Base-by-base conservation (phyloP, 2,329 filamentous ascomycete species). In the Leptographium galeiforme region DNA sequence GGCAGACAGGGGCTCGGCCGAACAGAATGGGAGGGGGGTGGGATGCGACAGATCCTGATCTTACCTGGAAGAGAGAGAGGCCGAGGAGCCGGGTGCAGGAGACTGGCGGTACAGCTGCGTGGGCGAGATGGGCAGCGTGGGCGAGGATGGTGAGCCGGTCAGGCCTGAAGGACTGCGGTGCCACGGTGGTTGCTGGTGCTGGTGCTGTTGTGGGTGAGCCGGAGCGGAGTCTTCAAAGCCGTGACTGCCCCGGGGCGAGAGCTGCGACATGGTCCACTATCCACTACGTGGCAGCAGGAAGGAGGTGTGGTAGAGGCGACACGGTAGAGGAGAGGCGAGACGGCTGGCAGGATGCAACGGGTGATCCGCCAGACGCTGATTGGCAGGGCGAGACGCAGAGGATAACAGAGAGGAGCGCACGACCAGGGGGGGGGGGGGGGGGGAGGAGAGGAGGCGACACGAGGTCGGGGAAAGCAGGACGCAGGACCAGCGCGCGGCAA, bases 191-290 rank as follows among this genome's bases (percentile, higher is more conserved):
- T 32, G 36, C 14, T 45, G 41, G 33, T 53, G 18, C 45, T 49
- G 38, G 14, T 16, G 25, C 39, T 44, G 46, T 1, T 53, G 32
- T 3, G 34, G 48, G 4, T 49, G 30, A 13, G 33, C 7, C 16
- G 53, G 52, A 12, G 25, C 40, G 43, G 14, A 30, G 11, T 43
- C 18, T 18, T 16, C 39, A n/a, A 40, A 51, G 65, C 64, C 68
- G 63, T 72, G 66, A 63, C 68, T 56, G 65, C 66, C 67, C 65
- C 70, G 71, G 67, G 69, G 68, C 65, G 69, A 68, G 70, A 71
- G 70, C 68, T 76, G 74, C 68, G 74, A 74, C 74, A 77, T 76
- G 70, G 68, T 72, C 66, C 66, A 64, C 70, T 25, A 69, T 69
- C 67, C 67, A 62, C 50, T 40, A 50, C 47, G 36, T 55, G 36